Evolutionary conservation across 129 eudicot species (phyloP), one percentile per base, ranked within the genome.

Genomic region (Saposhnikovia divaricata): DNA sequence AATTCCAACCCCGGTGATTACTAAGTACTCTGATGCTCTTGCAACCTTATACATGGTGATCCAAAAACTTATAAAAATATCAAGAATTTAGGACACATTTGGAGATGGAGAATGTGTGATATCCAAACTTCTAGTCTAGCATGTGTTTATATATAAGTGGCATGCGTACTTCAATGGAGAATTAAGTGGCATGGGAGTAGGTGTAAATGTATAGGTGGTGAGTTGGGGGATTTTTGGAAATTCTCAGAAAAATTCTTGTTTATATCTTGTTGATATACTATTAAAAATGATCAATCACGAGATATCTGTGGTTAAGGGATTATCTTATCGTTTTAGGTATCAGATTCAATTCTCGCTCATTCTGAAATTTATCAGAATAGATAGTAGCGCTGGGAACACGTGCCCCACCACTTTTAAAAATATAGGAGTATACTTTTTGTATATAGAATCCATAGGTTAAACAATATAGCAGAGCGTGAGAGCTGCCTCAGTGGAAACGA

Each of bases 1-100:
- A 3, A 61, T 61, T 3, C 69, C 69, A 0, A 25, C 69, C 6
- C 69, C 69, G 28, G 69, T 61, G 37, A 61, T 61, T 9, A 61
- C 69, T 6, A 61, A 28, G 69, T 61, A 61, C 5, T 61, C 69
- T 61, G 69, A 61, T 8, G 69, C 69, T 25, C 69, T 61, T 3
- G 69, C 69, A 61, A 61, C 69, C 12, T 3, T 61, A n/a, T 61
- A 61, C 69, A 61, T 61, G 69, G 37, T 61, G 69, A 61, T 59
- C 4, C n/a, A 8, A 7, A 23, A n/a, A 57, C 10, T 57, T 8
- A 7, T 10, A 3, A 11, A 11, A 40, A 12, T 0, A 46, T 46
- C 34, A 11, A 59, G 15, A 59, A n/a, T n/a, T 59, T 59, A 34
- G 12, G 11, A 59, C n/a, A 12, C n/a, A 21, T n/a, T 59, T 59